phyloP scores from a whole-genome alignment of 768 basidiomycete species.

The Leccinum incarnatum region DNA sequence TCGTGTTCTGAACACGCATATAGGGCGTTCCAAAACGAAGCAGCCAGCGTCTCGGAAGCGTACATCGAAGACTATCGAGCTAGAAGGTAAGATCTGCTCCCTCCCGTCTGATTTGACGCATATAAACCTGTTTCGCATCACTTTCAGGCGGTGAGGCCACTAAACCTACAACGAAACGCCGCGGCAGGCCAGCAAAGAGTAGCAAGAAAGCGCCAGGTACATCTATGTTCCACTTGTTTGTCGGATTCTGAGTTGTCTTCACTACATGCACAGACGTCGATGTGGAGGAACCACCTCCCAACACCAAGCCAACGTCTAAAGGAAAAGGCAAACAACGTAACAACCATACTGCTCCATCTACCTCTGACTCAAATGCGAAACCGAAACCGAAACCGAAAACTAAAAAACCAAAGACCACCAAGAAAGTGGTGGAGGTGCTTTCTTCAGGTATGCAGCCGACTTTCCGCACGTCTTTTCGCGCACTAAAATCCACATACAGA shows the following conservation, averaged over 20 bases:
- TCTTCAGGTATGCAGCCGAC: constrained; percentile 14
- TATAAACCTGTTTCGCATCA: neutral
- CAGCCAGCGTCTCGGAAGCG: no score
- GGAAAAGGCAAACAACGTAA: constrained; percentile 5
- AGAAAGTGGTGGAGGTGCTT: constrained; percentile 5
- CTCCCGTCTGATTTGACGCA: neutral
- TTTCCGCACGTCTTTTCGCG: neutral
- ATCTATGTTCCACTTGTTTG: neutral
- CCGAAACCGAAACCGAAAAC: no score
- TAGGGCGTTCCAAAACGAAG: neutral
- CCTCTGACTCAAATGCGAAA: no score
- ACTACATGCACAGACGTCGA: constrained; percentile 1
- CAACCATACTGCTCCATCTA: neutral
- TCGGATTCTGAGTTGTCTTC: neutral
- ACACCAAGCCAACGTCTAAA: constrained; percentile 9
- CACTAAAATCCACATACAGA: constrained; percentile 15
- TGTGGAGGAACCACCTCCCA: neutral
- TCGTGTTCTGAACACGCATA: neutral
- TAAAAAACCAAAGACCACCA: neutral
- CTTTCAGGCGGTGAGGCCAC: neutral
- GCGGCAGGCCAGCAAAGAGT: constrained; percentile 10
- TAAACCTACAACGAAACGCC: constrained; percentile 17
- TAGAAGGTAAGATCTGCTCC: constrained; percentile 3
- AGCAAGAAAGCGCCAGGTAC: constrained; percentile 12
- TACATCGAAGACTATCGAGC: no score